A percentile compares a stretch with the other conserved stretches of the same genome.
These are phyloP conservation scores for Pleoardoris graminearum DNA, from an alignment of 2,329 filamentous ascomycete genomes.

Conservation along the genomic window DNA sequence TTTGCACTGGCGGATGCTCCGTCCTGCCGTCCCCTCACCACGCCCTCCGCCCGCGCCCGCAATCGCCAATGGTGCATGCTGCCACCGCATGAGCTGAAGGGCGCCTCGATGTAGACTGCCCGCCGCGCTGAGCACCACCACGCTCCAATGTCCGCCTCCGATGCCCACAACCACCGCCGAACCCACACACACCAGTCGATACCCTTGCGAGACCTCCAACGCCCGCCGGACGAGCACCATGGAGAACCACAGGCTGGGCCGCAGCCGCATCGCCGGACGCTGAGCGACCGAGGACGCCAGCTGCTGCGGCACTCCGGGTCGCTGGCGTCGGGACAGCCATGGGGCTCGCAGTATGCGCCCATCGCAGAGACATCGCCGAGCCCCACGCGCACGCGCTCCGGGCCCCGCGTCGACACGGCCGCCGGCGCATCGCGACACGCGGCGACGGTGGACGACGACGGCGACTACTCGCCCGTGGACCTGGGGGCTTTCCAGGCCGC, in stretches of 20 bases:
- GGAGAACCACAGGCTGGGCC: constrained; percentile 31
- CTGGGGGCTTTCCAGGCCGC: constrained; percentile 53
- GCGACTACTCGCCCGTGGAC: constrained; percentile 50
- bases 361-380: constrained; percentile 58
- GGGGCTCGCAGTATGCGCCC: constrained; percentile 55
- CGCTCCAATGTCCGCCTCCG: constrained; percentile 55
- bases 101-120: constrained; percentile 37
- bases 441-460: constrained; percentile 41
- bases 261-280: constrained; percentile 48
- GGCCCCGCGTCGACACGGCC: constrained; percentile 44
- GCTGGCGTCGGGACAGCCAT: constrained; percentile 46
- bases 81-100: constrained; percentile 29
- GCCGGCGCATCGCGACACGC: constrained; percentile 33
- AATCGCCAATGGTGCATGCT: constrained; percentile 25
- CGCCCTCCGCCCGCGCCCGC: constrained; percentile 9
- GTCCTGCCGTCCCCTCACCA: constrained; percentile 7
- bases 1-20: too few relatives aligned
- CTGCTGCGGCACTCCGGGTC: constrained; percentile 51
- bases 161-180: constrained; percentile 49
- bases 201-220: constrained; percentile 64
- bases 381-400: constrained; percentile 39
- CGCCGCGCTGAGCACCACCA: constrained; percentile 28
- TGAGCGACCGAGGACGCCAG: constrained; percentile 54
- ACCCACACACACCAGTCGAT: constrained; percentile 64
- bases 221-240: constrained; percentile 42